These are phyloP conservation scores for Geosmithia morbida DNA, from an alignment of 2,329 filamentous ascomycete genomes.

Conservation along the genomic window DNA sequence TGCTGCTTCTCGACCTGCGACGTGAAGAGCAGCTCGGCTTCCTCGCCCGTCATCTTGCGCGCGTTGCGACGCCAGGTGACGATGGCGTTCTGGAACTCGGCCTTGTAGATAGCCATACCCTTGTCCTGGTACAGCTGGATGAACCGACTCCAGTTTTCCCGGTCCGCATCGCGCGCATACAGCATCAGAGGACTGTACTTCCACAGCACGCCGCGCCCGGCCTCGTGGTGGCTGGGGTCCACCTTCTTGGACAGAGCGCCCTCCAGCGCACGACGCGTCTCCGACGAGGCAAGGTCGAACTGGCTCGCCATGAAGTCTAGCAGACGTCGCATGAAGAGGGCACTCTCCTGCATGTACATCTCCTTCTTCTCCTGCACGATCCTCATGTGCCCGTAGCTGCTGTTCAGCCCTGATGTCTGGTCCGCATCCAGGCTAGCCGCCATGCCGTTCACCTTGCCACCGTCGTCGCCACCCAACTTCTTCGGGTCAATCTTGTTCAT, in stretches of 20 bases:
- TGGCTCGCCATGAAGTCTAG: constrained; percentile 70
- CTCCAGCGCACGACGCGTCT: constrained; percentile 51
- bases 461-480: constrained; percentile 34
- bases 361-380: constrained; percentile 92
- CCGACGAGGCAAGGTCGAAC: constrained; percentile 61
- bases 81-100: constrained; percentile 67
- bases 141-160: constrained; percentile 65
- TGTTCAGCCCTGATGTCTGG: constrained; percentile 41
- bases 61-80: constrained; percentile 68
- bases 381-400: constrained; percentile 77
- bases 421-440: constrained; percentile 22
- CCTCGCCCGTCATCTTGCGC: constrained; percentile 61
- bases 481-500: constrained; percentile 88
- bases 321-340: constrained; percentile 63
- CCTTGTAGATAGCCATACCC: constrained; percentile 62
- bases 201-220: constrained; percentile 64
- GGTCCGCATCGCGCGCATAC: constrained; percentile 76
- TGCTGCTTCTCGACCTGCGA: constrained; percentile 73
- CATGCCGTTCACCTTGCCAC: constrained; percentile 29
- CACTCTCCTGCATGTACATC: constrained; percentile 65
- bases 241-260: constrained; percentile 50
- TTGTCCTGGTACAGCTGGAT: constrained; percentile 70
- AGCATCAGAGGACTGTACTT: constrained; percentile 77
- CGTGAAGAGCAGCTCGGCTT: constrained; percentile 77
- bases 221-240: constrained; percentile 55